A percentile compares a stretch with the other conserved stretches of the same genome.
These are phyloP conservation scores for Blakeslea trispora DNA, from an alignment of 371 early-diverging fungal species.

Conservation along the genomic window DNA sequence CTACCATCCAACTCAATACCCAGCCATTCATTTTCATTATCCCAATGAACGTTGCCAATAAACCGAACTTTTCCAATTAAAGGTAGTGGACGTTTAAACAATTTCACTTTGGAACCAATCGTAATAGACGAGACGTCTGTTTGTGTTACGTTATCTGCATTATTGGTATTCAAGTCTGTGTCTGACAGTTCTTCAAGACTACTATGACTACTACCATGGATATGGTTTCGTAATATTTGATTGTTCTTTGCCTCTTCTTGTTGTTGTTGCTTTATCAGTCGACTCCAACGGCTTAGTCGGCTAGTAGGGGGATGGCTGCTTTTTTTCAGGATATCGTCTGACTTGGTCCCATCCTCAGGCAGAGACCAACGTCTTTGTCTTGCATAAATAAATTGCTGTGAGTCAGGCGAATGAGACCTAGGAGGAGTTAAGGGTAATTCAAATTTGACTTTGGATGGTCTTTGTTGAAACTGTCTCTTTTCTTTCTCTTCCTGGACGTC, in stretches of 20 bases:
- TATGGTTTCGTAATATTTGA: background rate
- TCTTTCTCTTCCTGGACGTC: constrained; percentile 26
- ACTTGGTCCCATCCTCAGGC: constrained; percentile 12
- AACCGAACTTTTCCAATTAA: constrained; percentile 41
- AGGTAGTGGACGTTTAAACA: constrained; percentile 36
- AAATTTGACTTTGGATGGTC: constrained; percentile 25
- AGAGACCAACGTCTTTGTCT: constrained; percentile 25
- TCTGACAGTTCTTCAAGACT: constrained; percentile 1
- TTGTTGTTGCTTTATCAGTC: constrained; percentile 10
- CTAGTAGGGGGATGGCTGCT: constrained; percentile 1
- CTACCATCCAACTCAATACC: constrained; percentile 46
- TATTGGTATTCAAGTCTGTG: too few relatives aligned
- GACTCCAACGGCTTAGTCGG: constrained; percentile 12
- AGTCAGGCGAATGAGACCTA: constrained; percentile 16
- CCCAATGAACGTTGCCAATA: constrained; percentile 35
- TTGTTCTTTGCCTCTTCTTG: constrained; percentile 13
- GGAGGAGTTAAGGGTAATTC: constrained; percentile 34
- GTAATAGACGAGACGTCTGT: background rate
- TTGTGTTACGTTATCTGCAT: background rate
- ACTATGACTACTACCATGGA: background rate
- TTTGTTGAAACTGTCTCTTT: constrained; percentile 10
- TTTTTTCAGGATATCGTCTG: constrained; percentile 5
- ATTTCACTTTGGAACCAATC: constrained; percentile 33
- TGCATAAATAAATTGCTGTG: background rate
- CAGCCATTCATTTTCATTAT: constrained; percentile 32